Conservation (phyloP, 2,329 filamentous ascomycete genomes). For the Akanthomyces uredinophilus region DNA sequence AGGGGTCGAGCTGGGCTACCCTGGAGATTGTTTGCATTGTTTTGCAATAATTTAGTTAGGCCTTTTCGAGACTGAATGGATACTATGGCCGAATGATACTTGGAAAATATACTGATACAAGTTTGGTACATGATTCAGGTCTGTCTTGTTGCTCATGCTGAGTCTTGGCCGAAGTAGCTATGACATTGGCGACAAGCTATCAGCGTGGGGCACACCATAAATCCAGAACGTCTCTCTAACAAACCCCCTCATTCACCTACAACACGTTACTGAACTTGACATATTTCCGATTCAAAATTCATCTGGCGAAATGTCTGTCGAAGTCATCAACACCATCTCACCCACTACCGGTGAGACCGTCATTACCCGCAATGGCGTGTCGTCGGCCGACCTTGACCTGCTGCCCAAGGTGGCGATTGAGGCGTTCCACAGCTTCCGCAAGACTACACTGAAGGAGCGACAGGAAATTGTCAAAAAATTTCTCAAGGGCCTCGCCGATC, state of each 20-base stretch:
- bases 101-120: too few species aligned
- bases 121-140: neutral
- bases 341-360: constrained; percentile 83
- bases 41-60: neutral
- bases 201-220: neutral
- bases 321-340: constrained; percentile 74
- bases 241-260: neutral
- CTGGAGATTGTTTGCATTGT: neutral
- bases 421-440: constrained; percentile 72
- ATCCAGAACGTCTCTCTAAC: neutral
- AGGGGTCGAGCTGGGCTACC: neutral
- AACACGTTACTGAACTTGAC: neutral
- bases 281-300: neutral
- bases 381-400: constrained; percentile 61
- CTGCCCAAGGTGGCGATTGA: constrained; percentile 68
- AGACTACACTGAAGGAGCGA: constrained; percentile 68
- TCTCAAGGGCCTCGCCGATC: constrained; percentile 62
- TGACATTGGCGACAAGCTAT: neutral
- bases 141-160: neutral
- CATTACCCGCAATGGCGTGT: constrained; percentile 70
- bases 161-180: neutral
- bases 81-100: too few species aligned
- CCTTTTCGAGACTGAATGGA: neutral
- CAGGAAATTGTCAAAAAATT: constrained; percentile 79
- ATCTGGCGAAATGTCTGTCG: constrained; percentile 52